These are phyloP conservation scores for Trichoderma citrinoviride DNA, from an alignment of 2,329 filamentous ascomycete species.

Conservation along the genomic window DNA sequence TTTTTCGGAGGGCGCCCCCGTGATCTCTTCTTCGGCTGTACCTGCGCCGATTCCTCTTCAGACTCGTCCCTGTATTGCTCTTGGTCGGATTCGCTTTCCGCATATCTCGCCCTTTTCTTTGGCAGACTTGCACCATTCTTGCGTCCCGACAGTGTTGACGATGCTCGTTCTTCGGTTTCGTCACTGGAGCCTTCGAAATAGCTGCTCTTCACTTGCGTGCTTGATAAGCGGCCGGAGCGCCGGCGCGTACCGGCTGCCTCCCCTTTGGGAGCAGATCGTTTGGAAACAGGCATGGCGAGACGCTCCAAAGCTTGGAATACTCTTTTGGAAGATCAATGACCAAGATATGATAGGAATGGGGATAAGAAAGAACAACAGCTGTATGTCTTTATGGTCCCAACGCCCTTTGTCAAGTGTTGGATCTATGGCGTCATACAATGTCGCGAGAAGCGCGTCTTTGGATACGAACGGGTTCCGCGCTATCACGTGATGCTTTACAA, in stretches of 20 bases:
- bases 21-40: conserved; percentile 30
- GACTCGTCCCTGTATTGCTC: conserved; percentile 29
- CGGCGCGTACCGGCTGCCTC: conserved; percentile 38
- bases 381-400: too few species aligned
- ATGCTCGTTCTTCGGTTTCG: conserved; percentile 26
- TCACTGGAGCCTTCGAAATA: conserved; percentile 48
- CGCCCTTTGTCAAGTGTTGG: background rate
- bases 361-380: background rate
- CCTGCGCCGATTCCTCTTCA: conserved; percentile 25
- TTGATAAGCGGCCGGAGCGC: conserved; percentile 48
- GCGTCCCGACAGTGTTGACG: background rate
- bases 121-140: conserved; percentile 30
- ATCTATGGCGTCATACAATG: conserved; percentile 28
- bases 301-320: background rate
- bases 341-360: background rate
- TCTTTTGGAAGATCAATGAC: background rate
- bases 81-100: conserved; percentile 23
- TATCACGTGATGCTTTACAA: conserved; percentile 28
- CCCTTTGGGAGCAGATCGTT: conserved; percentile 37
- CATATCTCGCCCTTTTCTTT: conserved; percentile 26
- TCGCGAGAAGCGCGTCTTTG: conserved; percentile 29
- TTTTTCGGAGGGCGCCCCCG: conserved; percentile 25
- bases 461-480: conserved; percentile 24
- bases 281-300: conserved; percentile 40
- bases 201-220: conserved; percentile 47